Evolutionary conservation across 208 protist species (phyloP).

Genomic region (Jaenimonas drosophilae): DNA sequence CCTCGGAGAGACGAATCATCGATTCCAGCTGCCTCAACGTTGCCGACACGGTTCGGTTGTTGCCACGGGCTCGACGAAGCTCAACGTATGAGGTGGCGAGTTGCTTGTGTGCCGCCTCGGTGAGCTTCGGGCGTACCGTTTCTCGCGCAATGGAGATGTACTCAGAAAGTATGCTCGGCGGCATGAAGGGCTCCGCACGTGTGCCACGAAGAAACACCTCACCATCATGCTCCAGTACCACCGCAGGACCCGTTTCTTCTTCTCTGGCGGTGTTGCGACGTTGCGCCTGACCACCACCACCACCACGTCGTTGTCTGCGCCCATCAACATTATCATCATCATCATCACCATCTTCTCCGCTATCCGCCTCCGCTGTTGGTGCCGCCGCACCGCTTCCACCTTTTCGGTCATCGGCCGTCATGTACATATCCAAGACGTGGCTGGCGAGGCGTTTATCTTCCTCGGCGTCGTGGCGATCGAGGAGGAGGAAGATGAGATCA

Average conservation of each 20-base stretch:
- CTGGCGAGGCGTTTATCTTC: constrained; percentile 91
- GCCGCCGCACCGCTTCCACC: neutral
- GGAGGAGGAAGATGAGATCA: constrained; percentile 97
- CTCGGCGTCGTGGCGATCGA: constrained; percentile 92
- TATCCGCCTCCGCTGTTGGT: neutral
- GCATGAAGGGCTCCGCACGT: constrained; percentile 55
- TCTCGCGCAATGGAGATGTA: constrained; percentile 91
- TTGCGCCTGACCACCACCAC: no score
- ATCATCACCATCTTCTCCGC: no score
- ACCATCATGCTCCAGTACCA: constrained; percentile 57
- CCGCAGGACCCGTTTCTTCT: neutral
- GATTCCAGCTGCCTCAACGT: constrained; percentile 98
- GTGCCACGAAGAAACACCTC: constrained; percentile 64
- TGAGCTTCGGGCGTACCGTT: constrained; percentile 76
- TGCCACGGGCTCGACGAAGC: constrained; percentile 80
- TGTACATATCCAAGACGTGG: constrained; percentile 97
- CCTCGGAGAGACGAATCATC: constrained; percentile 96
- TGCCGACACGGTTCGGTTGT: constrained; percentile 92
- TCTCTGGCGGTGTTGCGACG: no score
- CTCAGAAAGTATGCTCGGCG: constrained; percentile 69
- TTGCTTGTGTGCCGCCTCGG: constrained; percentile 76
- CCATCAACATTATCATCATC: no score
- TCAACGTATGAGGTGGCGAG: constrained; percentile 93
- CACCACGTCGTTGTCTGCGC: no score
- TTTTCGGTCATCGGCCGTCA: constrained; percentile 14